Evolutionary conservation across 345 rosid species (phyloP).

Genomic region (Eucalyptus caleyi): DNA sequence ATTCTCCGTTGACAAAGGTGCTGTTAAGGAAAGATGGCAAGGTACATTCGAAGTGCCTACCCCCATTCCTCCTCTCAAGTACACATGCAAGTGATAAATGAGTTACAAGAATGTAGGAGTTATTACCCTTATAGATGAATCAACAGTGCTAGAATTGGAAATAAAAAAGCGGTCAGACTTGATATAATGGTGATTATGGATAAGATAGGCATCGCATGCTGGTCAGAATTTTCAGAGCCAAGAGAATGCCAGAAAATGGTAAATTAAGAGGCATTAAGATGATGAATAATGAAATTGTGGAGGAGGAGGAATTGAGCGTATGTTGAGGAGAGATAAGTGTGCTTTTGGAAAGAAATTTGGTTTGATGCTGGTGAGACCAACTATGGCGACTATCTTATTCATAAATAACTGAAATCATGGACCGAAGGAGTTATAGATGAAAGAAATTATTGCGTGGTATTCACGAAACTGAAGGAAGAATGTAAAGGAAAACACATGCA

Average conservation of each 20-base stretch:
- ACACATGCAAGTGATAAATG: not conserved
- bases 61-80: not conserved
- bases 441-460: not conserved
- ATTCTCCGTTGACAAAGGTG: not conserved
- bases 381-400: not conserved
- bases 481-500: not conserved
- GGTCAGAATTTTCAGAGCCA: not conserved
- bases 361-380: not conserved
- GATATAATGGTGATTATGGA: not conserved
- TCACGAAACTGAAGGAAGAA: not conserved
- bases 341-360: not conserved
- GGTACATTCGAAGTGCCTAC: not conserved
- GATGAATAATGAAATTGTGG: not conserved
- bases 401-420: not conserved
- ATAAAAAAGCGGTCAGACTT: not conserved
- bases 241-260: not conserved
- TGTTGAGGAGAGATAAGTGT: not conserved
- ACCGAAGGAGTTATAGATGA: not conserved
- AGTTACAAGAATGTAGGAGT: not conserved
- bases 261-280: not conserved
- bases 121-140: not conserved
- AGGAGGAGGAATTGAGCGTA: not conserved
- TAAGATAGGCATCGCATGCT: not conserved
- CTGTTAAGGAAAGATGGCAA: not conserved
- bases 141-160: not conserved